These are phyloP conservation scores for Punica granatum DNA, from an alignment of 345 rosid species.

Conservation along the genomic window DNA sequence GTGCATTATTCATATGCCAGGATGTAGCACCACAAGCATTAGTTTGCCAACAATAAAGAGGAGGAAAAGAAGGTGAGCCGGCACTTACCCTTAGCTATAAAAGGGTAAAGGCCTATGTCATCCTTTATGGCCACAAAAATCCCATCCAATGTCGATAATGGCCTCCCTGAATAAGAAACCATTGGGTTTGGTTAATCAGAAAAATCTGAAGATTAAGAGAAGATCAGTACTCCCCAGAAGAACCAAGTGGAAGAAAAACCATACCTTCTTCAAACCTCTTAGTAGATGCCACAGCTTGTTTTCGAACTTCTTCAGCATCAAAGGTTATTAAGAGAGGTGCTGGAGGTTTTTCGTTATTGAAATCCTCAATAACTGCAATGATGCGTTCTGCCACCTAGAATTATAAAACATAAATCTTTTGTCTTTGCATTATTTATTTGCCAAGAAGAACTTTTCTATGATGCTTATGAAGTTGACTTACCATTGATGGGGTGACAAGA, in stretches of 20 bases:
- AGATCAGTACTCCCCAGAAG: neutral
- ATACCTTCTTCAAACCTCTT: slow-evolving; percentile 77
- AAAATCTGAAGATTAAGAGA: neutral
- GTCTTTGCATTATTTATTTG: slow-evolving; percentile 2
- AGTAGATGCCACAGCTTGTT: slow-evolving; percentile 85
- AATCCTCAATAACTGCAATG: slow-evolving; percentile 51
- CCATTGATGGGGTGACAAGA: slow-evolving; percentile 63
- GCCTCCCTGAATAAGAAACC: slow-evolving; percentile 49
- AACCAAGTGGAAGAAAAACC: slow-evolving; percentile 5
- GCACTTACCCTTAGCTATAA: slow-evolving; percentile 55
- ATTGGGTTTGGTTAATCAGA: neutral
- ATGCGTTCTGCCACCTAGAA: slow-evolving; percentile 61
- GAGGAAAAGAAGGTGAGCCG: neutral
- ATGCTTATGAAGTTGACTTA: slow-evolving; percentile 17
- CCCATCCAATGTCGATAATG: slow-evolving; percentile 72
- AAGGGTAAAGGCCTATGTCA: slow-evolving; percentile 79
- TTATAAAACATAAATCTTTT: slow-evolving; percentile 6
- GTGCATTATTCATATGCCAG: neutral
- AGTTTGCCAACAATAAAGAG: neutral
- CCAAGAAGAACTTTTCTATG: neutral
- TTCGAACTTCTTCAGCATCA: slow-evolving; percentile 52
- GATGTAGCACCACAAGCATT: neutral
- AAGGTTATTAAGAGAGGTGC: slow-evolving; percentile 55
- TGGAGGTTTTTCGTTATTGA: slow-evolving; percentile 46
- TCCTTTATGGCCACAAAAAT: slow-evolving; percentile 88